Percentiles rank a stretch among this genome's conserved stretches.
These are phyloP conservation scores for Cyberlindnera nakhonratchasimensis DNA, from an alignment of 805 yeast species.

Conservation along the genomic window DNA sequence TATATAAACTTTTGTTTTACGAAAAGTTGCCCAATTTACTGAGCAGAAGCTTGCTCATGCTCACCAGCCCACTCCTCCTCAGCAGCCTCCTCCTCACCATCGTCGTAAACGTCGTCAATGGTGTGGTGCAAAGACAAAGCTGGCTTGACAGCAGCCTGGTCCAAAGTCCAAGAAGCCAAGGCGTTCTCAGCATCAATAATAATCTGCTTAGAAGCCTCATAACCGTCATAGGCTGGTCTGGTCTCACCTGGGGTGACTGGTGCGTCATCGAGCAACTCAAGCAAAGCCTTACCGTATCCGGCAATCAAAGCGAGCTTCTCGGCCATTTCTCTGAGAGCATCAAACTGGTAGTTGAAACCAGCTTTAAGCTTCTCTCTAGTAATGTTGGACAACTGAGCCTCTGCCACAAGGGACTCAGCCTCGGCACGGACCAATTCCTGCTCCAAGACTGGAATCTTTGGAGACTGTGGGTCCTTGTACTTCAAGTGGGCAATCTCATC, in stretches of 20 bases:
- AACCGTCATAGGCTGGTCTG: conserved; percentile 97
- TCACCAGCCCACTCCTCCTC: conserved; percentile 34
- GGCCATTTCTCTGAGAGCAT: conserved; percentile 89
- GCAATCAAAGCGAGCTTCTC: conserved; percentile 97
- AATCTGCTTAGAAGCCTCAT: conserved; percentile 96
- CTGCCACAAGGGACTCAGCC: conserved; percentile 98
- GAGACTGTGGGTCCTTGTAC: conserved; percentile 97
- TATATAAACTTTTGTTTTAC: too few species aligned
- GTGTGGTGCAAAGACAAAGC: conserved; percentile 81
- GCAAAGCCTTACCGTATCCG: conserved; percentile 96
- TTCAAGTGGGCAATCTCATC: conserved; percentile 96
- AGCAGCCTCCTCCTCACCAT: conserved; percentile 39
- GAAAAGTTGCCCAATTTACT: conserved; percentile 1
- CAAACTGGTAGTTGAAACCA: conserved; percentile 95
- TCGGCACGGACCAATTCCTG: conserved; percentile 99
- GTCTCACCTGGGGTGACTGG: conserved; percentile 99
- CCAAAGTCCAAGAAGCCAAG: conserved; percentile 94
- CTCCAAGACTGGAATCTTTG: conserved; percentile 92
- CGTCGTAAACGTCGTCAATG: conserved; percentile 57
- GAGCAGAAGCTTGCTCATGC: conserved; percentile 19
- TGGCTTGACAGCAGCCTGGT: conserved; percentile 92
- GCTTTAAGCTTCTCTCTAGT: conserved; percentile 98
- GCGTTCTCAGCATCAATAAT: conserved; percentile 96
- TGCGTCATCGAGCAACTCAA: conserved; percentile 92
- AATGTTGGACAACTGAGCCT: conserved; percentile 96